These are phyloP conservation scores for Xylariaceae sp. DNA, from an alignment of 2,329 filamentous ascomycete species.

Conservation along the genomic window DNA sequence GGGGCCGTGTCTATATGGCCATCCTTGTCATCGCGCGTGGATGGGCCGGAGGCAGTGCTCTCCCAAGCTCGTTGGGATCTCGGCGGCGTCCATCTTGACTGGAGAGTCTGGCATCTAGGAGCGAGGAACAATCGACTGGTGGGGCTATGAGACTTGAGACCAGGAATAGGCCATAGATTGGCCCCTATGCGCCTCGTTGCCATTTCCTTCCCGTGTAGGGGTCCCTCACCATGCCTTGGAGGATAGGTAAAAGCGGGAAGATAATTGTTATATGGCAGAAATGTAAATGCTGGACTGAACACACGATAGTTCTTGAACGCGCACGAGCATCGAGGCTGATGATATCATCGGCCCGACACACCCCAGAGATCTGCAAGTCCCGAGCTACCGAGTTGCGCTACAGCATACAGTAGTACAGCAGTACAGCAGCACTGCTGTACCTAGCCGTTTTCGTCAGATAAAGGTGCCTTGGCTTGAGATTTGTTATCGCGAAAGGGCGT, in stretches of 20 bases:
- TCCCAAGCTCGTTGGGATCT: conserved; percentile 32
- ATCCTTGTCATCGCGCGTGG: conserved; percentile 56
- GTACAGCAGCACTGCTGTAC: no score
- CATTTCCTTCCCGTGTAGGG: conserved; percentile 7
- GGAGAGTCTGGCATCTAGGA: conserved; percentile 13
- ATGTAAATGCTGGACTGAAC: no score
- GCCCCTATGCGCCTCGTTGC: conserved; percentile 25
- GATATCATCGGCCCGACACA: conserved; percentile 12
- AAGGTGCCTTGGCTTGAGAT: no score
- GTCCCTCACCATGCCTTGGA: conserved; percentile 4
- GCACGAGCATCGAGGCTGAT: not conserved
- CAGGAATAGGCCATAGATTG: conserved; percentile 31
- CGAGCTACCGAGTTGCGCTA: no score
- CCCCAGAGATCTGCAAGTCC: conserved; percentile 1
- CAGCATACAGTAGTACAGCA: no score
- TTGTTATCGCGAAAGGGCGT: no score
- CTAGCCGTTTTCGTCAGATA: no score
- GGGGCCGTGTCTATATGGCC: conserved; percentile 75
- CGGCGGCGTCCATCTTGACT: conserved; percentile 17
- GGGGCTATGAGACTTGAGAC: conserved; percentile 24
- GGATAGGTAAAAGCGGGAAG: no score
- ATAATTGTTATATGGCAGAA: not conserved
- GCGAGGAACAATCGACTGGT: conserved; percentile 16
- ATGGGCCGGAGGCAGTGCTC: conserved; percentile 25
- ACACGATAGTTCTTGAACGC: not conserved